These are phyloP conservation scores for Kodamaea hsintzibuensis DNA, from an alignment of 805 yeast genomes.

Conservation along the genomic window DNA sequence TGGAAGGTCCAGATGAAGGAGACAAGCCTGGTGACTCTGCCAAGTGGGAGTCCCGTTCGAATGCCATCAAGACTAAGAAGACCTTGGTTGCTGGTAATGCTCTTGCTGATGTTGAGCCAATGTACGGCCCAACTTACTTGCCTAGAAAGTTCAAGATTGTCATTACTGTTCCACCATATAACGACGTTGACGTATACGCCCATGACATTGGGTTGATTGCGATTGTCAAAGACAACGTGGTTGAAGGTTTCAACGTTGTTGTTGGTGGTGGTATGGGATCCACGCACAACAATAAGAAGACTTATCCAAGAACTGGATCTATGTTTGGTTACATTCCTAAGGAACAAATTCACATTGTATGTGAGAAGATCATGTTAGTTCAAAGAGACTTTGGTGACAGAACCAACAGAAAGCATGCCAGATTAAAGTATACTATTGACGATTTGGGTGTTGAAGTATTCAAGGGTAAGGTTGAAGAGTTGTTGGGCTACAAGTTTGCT, in stretches of 20 bases:
- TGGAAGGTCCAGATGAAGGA: constrained; percentile 76
- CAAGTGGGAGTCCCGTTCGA: constrained; percentile 63
- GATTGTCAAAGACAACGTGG: constrained; percentile 62
- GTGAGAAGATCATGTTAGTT: constrained; percentile 89
- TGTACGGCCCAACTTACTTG: constrained; percentile 81
- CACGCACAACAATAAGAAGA: constrained; percentile 94
- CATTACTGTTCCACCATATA: constrained; percentile 92
- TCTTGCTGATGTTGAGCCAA: constrained; percentile 78
- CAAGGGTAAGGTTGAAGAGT: constrained; percentile 78
- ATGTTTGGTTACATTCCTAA: constrained; percentile 72
- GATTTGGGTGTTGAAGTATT: constrained; percentile 87
- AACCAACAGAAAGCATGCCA: constrained; percentile 94
- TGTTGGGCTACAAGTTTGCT: constrained; percentile 73
- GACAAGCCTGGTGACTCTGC: constrained; percentile 69
- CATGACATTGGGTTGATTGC: constrained; percentile 93
- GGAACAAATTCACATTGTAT: constrained; percentile 71
- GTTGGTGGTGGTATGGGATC: constrained; percentile 99
- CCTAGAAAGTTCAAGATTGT: constrained; percentile 96
- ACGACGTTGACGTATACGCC: constrained; percentile 95
- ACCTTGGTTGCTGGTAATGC: constrained; percentile 86
- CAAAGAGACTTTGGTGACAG: constrained; percentile 96
- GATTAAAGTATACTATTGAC: constrained; percentile 95
- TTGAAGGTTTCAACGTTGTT: constrained; percentile 77
- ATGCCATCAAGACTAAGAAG: constrained; percentile 80
- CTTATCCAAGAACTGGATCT: constrained; percentile 94